A percentile compares a stretch with the other conserved stretches of the same genome.
Evolutionary conservation across 345 rosid genomes (phyloP).

Genomic region (Eucalyptus cloeziana): DNA sequence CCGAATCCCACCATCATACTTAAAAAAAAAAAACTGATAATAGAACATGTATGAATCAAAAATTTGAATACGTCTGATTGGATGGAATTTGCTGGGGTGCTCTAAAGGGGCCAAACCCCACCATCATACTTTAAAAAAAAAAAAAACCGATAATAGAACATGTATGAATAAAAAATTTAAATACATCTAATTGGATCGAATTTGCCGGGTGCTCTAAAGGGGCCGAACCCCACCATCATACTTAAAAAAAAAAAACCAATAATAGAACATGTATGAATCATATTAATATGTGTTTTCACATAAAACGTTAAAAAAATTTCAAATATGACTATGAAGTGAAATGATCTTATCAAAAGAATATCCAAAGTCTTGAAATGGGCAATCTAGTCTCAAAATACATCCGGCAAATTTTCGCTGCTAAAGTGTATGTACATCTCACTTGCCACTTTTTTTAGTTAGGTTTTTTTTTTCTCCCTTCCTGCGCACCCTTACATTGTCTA

Average conservation of each 20-base stretch:
- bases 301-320: neutral
- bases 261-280: neutral
- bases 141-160: no score
- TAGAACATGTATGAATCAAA: neutral
- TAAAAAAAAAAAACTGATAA: no score
- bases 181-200: neutral
- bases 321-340: neutral
- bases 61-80: neutral
- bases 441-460: neutral
- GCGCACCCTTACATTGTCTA: neutral
- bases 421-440: neutral
- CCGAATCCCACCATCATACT: neutral
- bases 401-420: rapidly evolving
- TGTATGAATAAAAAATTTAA: neutral
- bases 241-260: no score
- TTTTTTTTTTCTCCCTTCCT: neutral
- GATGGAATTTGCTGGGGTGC: neutral
- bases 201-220: neutral
- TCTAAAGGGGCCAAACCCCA: neutral
- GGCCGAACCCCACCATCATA: neutral
- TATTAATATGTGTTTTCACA: neutral
- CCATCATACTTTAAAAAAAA: neutral
- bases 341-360: neutral
- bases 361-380: rapidly evolving
- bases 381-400: neutral